phyloP scores from a whole-genome alignment of 805 yeast genomes.

The Metschnikowia lochheadii region DNA sequence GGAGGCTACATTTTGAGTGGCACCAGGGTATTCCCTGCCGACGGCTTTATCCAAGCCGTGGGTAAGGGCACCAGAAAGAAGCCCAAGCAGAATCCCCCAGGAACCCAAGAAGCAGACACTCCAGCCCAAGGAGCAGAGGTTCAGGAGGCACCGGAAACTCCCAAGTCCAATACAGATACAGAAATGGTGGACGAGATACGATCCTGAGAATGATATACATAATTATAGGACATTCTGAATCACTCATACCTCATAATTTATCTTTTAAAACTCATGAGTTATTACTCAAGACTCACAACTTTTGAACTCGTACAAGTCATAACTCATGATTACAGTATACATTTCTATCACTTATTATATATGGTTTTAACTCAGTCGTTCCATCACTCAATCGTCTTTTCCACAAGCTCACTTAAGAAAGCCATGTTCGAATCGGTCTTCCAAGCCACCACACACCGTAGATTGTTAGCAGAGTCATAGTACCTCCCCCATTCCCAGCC shows the following conservation, averaged over 20 bases:
- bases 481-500: slow-evolving; percentile 49
- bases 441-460: slow-evolving; percentile 68
- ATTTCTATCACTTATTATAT: too few relatives aligned
- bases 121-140: neutral
- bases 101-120: neutral
- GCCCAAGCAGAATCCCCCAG: slow-evolving; percentile 14
- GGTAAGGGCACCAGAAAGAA: slow-evolving; percentile 58
- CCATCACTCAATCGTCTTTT: too few relatives aligned
- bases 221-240: too few relatives aligned
- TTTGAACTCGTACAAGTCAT: neutral
- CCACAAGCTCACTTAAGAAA: slow-evolving; percentile 2
- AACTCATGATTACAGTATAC: too few relatives aligned
- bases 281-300: too few relatives aligned
- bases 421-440: slow-evolving; percentile 20
- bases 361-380: too few relatives aligned
- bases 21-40: slow-evolving; percentile 70
- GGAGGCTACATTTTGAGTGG: slow-evolving; percentile 88
- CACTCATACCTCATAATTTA: too few relatives aligned
- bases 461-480: slow-evolving; percentile 47
- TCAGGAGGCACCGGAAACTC: neutral
- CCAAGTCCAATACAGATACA: slow-evolving; percentile 6
- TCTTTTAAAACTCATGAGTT: too few relatives aligned
- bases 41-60: slow-evolving; percentile 55
- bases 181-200: neutral
- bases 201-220: neutral